Evolutionary conservation across 345 rosid species (phyloP).

Genomic region (Rhodomyrtus tomentosa): DNA sequence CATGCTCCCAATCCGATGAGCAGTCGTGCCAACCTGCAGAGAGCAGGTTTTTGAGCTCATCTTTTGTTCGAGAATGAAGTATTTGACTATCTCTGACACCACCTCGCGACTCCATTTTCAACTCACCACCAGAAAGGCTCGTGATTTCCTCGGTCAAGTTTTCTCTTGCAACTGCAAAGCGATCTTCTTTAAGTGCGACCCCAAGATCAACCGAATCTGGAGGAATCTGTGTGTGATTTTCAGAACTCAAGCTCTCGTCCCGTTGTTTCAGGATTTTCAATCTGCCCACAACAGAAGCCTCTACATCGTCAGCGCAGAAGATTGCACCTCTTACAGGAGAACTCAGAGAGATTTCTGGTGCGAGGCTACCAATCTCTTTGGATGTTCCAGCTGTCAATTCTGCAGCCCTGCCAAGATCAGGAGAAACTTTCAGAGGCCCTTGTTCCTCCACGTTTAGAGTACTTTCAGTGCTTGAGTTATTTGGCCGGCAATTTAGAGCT

Average conservation of each 20-base stretch:
- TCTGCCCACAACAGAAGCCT: constrained; percentile 30
- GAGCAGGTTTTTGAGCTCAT: neutral
- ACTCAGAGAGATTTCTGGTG: neutral
- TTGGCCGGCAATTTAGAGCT: neutral
- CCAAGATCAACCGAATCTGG: neutral
- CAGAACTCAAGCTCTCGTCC: constrained; percentile 9
- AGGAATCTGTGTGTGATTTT: neutral
- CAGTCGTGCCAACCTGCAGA: neutral
- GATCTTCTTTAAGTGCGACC: neutral
- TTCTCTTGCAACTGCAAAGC: neutral
- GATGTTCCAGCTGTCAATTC: neutral
- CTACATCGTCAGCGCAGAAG: constrained; percentile 10
- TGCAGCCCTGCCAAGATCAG: neutral
- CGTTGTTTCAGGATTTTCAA: constrained; percentile 22
- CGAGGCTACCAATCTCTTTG: neutral
- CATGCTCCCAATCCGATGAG: neutral
- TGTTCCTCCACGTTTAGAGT: neutral
- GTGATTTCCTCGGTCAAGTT: neutral
- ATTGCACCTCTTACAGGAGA: neutral
- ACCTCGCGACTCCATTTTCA: neutral
- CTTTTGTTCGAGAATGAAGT: neutral
- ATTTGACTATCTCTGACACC: neutral
- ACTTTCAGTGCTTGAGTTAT: neutral
- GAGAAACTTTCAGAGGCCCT: neutral
- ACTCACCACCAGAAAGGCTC: neutral